A percentile compares a stretch with the other conserved stretches of the same genome.
Conservation (phyloP, 1,139 yeast species). For the Ashbya aceris region DNA sequence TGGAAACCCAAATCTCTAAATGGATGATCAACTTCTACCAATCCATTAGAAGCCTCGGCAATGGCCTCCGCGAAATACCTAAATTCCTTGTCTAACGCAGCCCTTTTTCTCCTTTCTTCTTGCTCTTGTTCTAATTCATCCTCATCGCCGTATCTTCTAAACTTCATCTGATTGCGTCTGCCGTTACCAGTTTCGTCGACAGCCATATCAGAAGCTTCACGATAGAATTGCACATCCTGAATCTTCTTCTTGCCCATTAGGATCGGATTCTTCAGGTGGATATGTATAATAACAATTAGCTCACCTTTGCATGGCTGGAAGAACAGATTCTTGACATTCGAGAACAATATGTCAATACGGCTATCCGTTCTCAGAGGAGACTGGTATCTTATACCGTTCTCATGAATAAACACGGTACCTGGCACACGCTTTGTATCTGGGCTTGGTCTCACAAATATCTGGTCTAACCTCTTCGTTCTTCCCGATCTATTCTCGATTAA, state of each 20-base stretch:
- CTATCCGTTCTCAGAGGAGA: slow-evolving; percentile 77
- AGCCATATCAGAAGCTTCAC: slow-evolving; percentile 94
- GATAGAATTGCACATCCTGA: slow-evolving; percentile 87
- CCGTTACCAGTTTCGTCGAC: slow-evolving; percentile 97
- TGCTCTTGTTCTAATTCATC: slow-evolving; percentile 98
- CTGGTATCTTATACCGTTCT: slow-evolving; percentile 91
- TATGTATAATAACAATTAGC: slow-evolving; percentile 82
- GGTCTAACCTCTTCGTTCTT: slow-evolving; percentile 78
- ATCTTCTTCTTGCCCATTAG: slow-evolving; percentile 96
- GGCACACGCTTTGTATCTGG: slow-evolving; percentile 95
- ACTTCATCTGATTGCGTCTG: slow-evolving; percentile 44
- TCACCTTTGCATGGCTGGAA: slow-evolving; percentile 97
- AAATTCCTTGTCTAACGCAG: slow-evolving; percentile 85
- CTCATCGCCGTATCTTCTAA: slow-evolving; percentile 93
- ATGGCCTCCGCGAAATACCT: slow-evolving; percentile 82
- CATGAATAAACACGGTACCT: slow-evolving; percentile 85
- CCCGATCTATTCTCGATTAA: slow-evolving; percentile 71
- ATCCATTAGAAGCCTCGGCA: slow-evolving; percentile 75
- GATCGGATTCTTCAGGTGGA: slow-evolving; percentile 85
- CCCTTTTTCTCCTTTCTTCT: slow-evolving; percentile 91
- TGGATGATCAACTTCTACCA: slow-evolving; percentile 84
- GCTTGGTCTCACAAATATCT: slow-evolving; percentile 86
- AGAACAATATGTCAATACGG: slow-evolving; percentile 76
- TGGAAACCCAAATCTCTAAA: slow-evolving; percentile 93
- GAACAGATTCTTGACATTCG: slow-evolving; percentile 85